A percentile compares a stretch with the other conserved stretches of the same genome.
These are phyloP conservation scores for Colletotrichum viniferum DNA, from an alignment of 2,329 filamentous ascomycete species.

Conservation along the genomic window DNA sequence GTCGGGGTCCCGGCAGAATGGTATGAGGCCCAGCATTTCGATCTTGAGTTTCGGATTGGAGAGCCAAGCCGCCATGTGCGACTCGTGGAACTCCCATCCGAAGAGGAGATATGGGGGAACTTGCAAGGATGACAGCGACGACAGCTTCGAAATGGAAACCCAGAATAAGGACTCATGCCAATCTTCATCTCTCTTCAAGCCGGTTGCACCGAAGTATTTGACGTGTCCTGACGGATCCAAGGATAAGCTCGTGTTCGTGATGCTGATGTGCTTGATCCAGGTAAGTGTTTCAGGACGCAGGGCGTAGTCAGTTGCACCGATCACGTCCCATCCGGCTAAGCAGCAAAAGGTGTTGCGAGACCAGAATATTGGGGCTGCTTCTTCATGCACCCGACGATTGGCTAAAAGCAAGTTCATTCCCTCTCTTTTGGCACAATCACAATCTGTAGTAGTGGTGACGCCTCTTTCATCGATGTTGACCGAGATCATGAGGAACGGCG, in stretches of 20 bases:
- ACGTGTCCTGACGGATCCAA: not conserved
- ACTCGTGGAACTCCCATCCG: no score
- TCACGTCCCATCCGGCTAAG: not conserved
- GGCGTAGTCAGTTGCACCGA: not conserved
- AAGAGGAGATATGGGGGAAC: not conserved
- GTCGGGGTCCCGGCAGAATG: not conserved
- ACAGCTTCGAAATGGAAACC: not conserved
- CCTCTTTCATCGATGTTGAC: not conserved
- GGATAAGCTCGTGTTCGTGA: no score
- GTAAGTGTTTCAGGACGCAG: not conserved
- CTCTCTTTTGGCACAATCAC: not conserved
- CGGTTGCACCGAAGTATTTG: not conserved
- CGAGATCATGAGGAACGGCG: not conserved
- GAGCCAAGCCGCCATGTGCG: not conserved
- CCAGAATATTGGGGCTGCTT: not conserved
- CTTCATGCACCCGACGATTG: not conserved
- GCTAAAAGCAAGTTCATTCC: not conserved
- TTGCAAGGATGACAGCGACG: not conserved
- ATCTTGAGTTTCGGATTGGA: not conserved
- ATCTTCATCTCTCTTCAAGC: not conserved
- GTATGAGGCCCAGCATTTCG: not conserved
- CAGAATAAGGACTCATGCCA: not conserved
- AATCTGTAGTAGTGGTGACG: not conserved
- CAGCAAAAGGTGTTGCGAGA: not conserved
- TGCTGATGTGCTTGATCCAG: not conserved